Evolutionary conservation across 257 asterid genomes (phyloP).

Genomic region (Lycium ferocissimum): DNA sequence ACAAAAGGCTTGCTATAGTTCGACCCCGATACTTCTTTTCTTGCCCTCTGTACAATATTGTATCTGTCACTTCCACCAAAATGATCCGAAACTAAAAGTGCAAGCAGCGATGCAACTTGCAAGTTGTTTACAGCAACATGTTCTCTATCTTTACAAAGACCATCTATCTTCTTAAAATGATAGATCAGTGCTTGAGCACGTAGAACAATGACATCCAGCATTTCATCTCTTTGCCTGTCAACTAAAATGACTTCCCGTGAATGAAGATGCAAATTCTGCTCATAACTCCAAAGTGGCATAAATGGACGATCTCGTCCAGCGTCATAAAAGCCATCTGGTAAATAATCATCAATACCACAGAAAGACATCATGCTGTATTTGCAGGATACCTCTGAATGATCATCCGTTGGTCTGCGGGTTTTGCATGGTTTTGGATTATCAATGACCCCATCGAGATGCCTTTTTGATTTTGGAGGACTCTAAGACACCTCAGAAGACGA

Average conservation of each 20-base stretch:
- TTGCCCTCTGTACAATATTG: conserved; percentile 57
- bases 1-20: conserved; percentile 72
- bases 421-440: conserved; percentile 91
- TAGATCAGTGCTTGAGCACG: conserved; percentile 68
- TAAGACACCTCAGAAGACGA: conserved; percentile 50
- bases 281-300: conserved; percentile 58
- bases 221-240: conserved; percentile 82
- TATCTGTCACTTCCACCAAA: conserved; percentile 95
- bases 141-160: conserved; percentile 40
- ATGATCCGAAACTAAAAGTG: conserved; percentile 88
- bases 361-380: conserved; percentile 75
- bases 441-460: conserved; percentile 84
- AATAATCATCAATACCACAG: conserved; percentile 71
- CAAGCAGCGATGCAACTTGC: conserved; percentile 81
- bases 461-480: conserved; percentile 62
- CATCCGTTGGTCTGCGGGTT: conserved; percentile 68
- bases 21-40: conserved; percentile 77
- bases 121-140: conserved; percentile 51
- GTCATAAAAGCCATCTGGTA: conserved; percentile 96
- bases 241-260: conserved; percentile 84
- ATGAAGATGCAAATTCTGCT: conserved; percentile 51
- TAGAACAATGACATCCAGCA: conserved; percentile 62
- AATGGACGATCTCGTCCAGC: conserved; percentile 96
- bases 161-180: conserved; percentile 63
- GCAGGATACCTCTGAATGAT: conserved; percentile 63